These are phyloP conservation scores for Gossypium gossypioides DNA, from an alignment of 441 rosid species.

Conservation along the genomic window DNA sequence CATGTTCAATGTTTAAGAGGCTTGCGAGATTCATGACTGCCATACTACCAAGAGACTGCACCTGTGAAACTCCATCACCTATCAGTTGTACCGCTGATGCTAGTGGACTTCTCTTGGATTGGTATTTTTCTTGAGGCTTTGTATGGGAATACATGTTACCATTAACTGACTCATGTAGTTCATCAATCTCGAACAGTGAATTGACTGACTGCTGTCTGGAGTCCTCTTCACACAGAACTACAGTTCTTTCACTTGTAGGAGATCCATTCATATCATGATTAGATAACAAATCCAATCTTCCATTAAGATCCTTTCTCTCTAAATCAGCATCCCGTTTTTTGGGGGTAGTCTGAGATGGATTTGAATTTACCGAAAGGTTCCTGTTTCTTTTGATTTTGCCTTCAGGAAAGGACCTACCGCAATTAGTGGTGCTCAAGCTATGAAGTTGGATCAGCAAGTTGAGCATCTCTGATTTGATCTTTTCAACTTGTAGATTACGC, in stretches of 20 bases:
- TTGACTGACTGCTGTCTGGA: conserved; percentile 29
- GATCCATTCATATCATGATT: conserved; percentile 32
- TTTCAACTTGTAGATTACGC: conserved; percentile 63
- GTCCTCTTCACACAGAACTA: conserved; percentile 22
- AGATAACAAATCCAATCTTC: conserved; percentile 21
- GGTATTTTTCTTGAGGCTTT: conserved; percentile 22
- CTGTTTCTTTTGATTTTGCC: conserved; percentile 39
- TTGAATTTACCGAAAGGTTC: conserved; percentile 21
- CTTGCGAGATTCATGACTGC: conserved; percentile 58
- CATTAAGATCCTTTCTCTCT: conserved; percentile 24
- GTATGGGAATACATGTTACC: conserved; percentile 22
- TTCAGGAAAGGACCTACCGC: conserved; percentile 28
- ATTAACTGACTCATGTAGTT: conserved; percentile 29
- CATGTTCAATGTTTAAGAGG: conserved; percentile 46
- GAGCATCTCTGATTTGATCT: conserved; percentile 72
- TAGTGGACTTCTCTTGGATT: conserved; percentile 37
- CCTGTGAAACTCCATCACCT: conserved; percentile 70
- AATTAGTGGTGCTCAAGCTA: conserved; percentile 23
- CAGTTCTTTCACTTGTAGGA: conserved; percentile 23
- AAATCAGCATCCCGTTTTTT: conserved; percentile 23
- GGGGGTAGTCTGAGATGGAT: conserved; percentile 17
- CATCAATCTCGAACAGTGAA: conserved; percentile 41
- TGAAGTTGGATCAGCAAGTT: conserved; percentile 60
- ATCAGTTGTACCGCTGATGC: conserved; percentile 59
- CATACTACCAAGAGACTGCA: conserved; percentile 59